Evolutionary conservation across 257 asterid genomes (phyloP).

Genomic region (Przewalskia tangutica): DNA sequence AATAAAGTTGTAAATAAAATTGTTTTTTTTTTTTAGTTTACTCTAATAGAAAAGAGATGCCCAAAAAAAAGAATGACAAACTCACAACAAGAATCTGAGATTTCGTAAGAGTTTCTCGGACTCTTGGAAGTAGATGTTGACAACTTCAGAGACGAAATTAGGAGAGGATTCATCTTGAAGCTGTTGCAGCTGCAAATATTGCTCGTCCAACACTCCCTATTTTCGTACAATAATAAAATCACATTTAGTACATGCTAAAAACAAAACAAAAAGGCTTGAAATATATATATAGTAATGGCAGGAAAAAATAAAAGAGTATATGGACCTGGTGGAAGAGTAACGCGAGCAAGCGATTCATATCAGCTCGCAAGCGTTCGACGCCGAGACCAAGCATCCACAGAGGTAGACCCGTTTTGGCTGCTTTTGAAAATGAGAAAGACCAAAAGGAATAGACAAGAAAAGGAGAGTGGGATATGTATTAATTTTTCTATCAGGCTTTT

Average conservation of each 20-base stretch:
- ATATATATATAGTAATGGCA: no score
- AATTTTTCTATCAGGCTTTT: neutral
- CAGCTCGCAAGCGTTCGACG: slow-evolving; percentile 63
- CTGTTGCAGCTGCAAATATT: slow-evolving; percentile 77
- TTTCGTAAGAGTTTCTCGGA: slow-evolving; percentile 73
- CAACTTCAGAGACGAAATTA: slow-evolving; percentile 79
- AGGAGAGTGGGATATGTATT: no score
- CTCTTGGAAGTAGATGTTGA: slow-evolving; percentile 71
- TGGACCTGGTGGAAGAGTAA: slow-evolving; percentile 82
- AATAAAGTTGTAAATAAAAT: neutral
- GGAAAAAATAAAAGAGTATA: no score
- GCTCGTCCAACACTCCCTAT: slow-evolving; percentile 89
- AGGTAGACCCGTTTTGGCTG: slow-evolving; percentile 93
- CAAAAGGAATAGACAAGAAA: neutral
- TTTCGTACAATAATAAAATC: neutral
- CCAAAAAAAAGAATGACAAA: neutral
- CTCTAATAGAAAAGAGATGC: no score
- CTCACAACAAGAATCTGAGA: slow-evolving; percentile 65
- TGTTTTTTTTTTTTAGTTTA: no score
- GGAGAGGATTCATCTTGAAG: slow-evolving; percentile 89
- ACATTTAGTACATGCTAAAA: neutral
- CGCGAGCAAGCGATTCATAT: slow-evolving; percentile 80
- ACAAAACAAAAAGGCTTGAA: neutral
- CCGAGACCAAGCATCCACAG: slow-evolving; percentile 83
- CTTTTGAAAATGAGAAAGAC: neutral